Base-by-base conservation (phyloP, 2,329 filamentous ascomycete species). In the Arthrobotrys conoides region DNA sequence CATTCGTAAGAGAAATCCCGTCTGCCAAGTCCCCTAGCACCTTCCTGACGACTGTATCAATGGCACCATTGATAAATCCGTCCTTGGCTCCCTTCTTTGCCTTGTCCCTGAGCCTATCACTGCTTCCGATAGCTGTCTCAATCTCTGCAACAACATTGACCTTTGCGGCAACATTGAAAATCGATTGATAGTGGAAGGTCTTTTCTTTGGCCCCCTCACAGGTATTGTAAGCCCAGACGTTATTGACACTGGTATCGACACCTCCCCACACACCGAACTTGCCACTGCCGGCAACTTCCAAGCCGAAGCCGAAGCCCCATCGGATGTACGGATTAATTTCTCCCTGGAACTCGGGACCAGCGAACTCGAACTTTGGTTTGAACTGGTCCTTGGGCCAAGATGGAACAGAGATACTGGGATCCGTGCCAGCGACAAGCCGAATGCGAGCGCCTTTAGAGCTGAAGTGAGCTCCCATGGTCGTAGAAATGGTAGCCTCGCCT, bases 311-410 rank as follows among this genome's bases (percentile, higher is more conserved):
- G 12, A 65, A 48, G 12, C 57, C 57, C 2, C 9, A 44, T 9
- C 33, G 57, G 1, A 61, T 61, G 20, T 61, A 61, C n/a, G 41
- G 61, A 14, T 65, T 48, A n/a, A 49, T 48, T 36, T 48, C 61
- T 12, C 38, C 41, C 33, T 49, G 22, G 41, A 65, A 64, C 9
- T 44, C 36, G 36, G 59, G 59, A 18, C 59, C 36, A 4, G 22
- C 10, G 59, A 64, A 64, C 14, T 64, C 24, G 22, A 64, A 44
- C 22, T n/a, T 27, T 44, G 53, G 53, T 16, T 59, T 36, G 18
- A 59, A 59, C 18, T 59, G 30, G n/a, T 59, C 53, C 30, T 59
- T 59, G 3, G 63, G 63, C 63, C 63, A 66, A 14, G 24, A 22
- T 22, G 44, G 63, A 9, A 66, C 46, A 1, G 27, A 36, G 8